Evolutionary conservation across 106 monocot genomes (phyloP).

Genomic region (Platanthera zijinensis): DNA sequence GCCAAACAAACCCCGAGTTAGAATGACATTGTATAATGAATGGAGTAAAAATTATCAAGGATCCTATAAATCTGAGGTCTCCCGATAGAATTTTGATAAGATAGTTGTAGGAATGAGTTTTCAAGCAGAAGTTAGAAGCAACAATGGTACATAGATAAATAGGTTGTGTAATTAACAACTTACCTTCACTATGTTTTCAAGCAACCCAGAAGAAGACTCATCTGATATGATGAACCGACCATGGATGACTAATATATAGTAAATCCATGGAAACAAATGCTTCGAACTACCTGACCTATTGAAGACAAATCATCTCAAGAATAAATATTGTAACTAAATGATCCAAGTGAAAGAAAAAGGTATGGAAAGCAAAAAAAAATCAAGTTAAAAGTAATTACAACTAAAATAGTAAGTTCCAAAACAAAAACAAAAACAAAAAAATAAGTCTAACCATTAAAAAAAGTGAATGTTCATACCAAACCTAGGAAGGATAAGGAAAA

Average conservation of each 20-base stretch:
- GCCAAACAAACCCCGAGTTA: too few relatives aligned
- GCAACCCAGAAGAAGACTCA: slow-evolving; percentile 36
- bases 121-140: background rate
- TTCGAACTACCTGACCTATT: slow-evolving; percentile 36
- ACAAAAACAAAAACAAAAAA: background rate
- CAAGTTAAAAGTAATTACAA: background rate
- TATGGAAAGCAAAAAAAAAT: background rate
- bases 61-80: too few relatives aligned
- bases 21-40: too few relatives aligned
- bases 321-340: background rate
- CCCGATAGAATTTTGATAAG: too few relatives aligned
- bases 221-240: slow-evolving; percentile 46
- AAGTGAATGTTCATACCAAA: background rate
- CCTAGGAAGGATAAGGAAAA: background rate
- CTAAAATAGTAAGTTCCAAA: too few relatives aligned
- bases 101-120: too few relatives aligned
- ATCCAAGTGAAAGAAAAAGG: background rate
- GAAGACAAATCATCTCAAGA: slow-evolving; percentile 1
- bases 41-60: too few relatives aligned
- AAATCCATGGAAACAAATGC: slow-evolving; percentile 58
- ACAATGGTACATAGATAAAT: background rate
- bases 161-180: background rate
- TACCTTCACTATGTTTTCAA: slow-evolving; percentile 56
- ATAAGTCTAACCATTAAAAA: background rate
- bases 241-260: slow-evolving; percentile 46